Percentiles rank a stretch among this genome's conserved stretches.
These are phyloP conservation scores for Castanea mollissima DNA, from an alignment of 306 rosid genomes.

Conservation along the genomic window DNA sequence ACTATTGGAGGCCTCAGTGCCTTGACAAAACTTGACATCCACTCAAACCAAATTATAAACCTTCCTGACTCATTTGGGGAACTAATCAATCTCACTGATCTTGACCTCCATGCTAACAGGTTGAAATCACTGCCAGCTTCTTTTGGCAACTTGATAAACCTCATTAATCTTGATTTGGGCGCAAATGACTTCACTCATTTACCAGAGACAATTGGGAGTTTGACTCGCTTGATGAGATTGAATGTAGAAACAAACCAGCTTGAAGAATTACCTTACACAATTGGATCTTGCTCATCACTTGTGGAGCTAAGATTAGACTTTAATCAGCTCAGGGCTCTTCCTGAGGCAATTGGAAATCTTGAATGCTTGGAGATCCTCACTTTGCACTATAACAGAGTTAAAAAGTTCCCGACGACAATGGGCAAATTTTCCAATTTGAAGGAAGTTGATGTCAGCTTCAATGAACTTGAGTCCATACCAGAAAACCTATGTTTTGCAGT, in stretches of 20 bases:
- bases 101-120: conserved; percentile 76
- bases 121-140: conserved; percentile 71
- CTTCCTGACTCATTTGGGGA: conserved; percentile 87
- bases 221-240: conserved; percentile 61
- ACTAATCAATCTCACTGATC: conserved; percentile 61
- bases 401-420: conserved; percentile 66
- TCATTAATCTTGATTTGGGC: conserved; percentile 68
- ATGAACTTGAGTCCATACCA: conserved; percentile 64
- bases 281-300: conserved; percentile 69
- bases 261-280: conserved; percentile 74
- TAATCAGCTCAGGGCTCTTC: conserved; percentile 77
- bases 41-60: conserved; percentile 81
- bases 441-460: conserved; percentile 93
- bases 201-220: conserved; percentile 61
- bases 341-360: conserved; percentile 90
- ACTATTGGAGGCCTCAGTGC: conserved; percentile 63
- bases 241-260: conserved; percentile 72
- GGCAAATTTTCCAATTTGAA: conserved; percentile 59
- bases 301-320: conserved; percentile 65
- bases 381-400: conserved; percentile 78
- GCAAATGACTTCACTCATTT: conserved; percentile 62
- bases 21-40: conserved; percentile 75
- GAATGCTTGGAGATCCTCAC: conserved; percentile 64
- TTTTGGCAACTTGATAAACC: conserved; percentile 62
- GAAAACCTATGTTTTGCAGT: conserved; percentile 77